phyloP scores from a whole-genome alignment of 805 yeast species.

The Wickerhamomyces tratensis region DNA sequence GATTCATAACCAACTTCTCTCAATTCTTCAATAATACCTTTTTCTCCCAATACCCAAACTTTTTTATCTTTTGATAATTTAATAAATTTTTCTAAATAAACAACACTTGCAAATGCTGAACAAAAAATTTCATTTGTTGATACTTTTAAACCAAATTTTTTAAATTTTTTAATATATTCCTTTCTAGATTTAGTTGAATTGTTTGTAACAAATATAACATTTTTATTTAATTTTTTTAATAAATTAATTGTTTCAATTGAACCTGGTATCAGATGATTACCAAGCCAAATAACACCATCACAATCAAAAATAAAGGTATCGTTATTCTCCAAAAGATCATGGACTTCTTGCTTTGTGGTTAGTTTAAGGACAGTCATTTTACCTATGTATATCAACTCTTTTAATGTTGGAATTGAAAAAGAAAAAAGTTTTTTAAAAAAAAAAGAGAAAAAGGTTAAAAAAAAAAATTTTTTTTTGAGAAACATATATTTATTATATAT shows the following conservation, averaged over 20 bases:
- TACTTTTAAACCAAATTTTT: slow-evolving; percentile 36
- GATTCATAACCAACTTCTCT: slow-evolving; percentile 62
- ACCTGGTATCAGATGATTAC: slow-evolving; percentile 68
- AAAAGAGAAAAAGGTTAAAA: too few relatives aligned
- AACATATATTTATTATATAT: too few relatives aligned
- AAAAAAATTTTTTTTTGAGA: too few relatives aligned
- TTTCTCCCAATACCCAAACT: slow-evolving; percentile 84
- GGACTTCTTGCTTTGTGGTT: slow-evolving; percentile 34
- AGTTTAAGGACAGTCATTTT: slow-evolving; percentile 26
- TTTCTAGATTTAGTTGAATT: slow-evolving; percentile 86
- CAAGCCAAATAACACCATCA: slow-evolving; percentile 96
- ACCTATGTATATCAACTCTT: too few relatives aligned
- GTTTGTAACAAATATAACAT: slow-evolving; percentile 84
- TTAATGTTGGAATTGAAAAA: too few relatives aligned
- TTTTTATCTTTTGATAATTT: slow-evolving; percentile 67
- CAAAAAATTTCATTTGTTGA: slow-evolving; percentile 72
- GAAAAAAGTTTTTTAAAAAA: too few relatives aligned
- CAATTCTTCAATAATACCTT: slow-evolving; percentile 78
- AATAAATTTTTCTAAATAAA: slow-evolving; percentile 69
- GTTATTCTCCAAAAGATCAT: slow-evolving; percentile 47
- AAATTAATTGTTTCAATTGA: slow-evolving; percentile 67
- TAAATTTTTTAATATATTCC: slow-evolving; percentile 70
- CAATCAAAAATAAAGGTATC: slow-evolving; percentile 93
- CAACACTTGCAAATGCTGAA: slow-evolving; percentile 85
- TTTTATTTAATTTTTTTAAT: slow-evolving; percentile 45